Percentiles rank a stretch among this genome's conserved stretches.
These are phyloP conservation scores for Calocera cornea DNA, from an alignment of 768 basidiomycete species.

Conservation along the genomic window DNA sequence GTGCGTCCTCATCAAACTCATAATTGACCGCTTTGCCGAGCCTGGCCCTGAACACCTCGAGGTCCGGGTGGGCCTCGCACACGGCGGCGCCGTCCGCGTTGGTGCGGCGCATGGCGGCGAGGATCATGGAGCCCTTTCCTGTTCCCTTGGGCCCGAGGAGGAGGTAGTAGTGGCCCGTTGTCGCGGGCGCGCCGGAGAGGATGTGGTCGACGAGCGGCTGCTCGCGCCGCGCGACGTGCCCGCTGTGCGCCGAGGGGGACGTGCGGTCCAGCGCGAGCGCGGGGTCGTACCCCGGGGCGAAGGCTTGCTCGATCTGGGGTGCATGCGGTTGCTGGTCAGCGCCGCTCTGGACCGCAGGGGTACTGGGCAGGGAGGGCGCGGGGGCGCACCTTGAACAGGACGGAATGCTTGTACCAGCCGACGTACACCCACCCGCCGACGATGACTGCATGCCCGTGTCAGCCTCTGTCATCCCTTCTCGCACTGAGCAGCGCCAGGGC, in stretches of 20 bases:
- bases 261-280: conserved; percentile 49
- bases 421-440: conserved; percentile 59
- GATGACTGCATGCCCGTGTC: conserved; percentile 34
- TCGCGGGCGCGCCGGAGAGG: conserved; percentile 55
- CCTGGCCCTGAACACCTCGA: conserved; percentile 52
- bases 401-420: conserved; percentile 69
- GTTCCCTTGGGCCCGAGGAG: conserved; percentile 75
- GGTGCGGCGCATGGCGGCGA: conserved; percentile 64
- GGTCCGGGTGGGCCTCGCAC: conserved; percentile 73
- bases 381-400: conserved; percentile 53
- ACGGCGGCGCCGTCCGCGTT: conserved; percentile 40
- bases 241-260: conserved; percentile 24
- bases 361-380: too few species aligned
- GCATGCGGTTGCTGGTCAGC: conserved; percentile 8
- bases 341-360: not conserved
- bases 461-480: not conserved
- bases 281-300: conserved; percentile 68
- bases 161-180: conserved; percentile 64
- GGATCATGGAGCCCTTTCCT: conserved; percentile 71
- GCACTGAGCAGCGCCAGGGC: too few species aligned
- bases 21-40: conserved; percentile 43
- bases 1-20: conserved; percentile 74
- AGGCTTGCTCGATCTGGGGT: conserved; percentile 59
- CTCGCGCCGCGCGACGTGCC: conserved; percentile 54
- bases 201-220: conserved; percentile 67